Evolutionary conservation across 1,284 basidiomycete genomes (phyloP).

Genomic region (Schizopora paradoxa): DNA sequence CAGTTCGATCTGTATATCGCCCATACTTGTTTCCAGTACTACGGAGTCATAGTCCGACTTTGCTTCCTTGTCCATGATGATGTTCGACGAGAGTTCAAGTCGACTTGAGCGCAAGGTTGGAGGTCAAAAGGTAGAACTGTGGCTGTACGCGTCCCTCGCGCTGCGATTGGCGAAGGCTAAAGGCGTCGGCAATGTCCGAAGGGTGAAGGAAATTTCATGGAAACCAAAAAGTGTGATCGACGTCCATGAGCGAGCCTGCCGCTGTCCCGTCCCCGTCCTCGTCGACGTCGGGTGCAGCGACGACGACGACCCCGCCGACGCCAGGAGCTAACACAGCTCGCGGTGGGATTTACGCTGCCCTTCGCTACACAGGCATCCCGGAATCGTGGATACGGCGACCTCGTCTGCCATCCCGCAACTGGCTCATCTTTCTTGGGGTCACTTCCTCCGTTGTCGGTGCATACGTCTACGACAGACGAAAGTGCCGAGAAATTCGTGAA

Average conservation of each 20-base stretch:
- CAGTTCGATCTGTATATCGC: slow-evolving; percentile 84
- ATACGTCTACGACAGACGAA: slow-evolving; percentile 80
- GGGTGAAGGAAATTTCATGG: too few species aligned
- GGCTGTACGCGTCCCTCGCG: too few species aligned
- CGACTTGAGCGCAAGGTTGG: too few species aligned
- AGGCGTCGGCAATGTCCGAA: too few species aligned
- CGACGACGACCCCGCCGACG: background rate
- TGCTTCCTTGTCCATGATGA: background rate
- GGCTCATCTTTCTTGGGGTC: slow-evolving; percentile 85
- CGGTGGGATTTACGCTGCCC: slow-evolving; percentile 43
- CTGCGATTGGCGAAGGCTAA: too few species aligned
- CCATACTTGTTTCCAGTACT: slow-evolving; percentile 80
- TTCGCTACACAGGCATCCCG: slow-evolving; percentile 65
- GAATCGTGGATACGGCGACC: slow-evolving; percentile 71
- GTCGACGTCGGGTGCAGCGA: background rate
- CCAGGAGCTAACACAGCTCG: too few species aligned
- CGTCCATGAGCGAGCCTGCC: slow-evolving; percentile 5
- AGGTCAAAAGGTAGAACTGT: background rate
- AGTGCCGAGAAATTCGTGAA: slow-evolving; percentile 73
- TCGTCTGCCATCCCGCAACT: slow-evolving; percentile 84
- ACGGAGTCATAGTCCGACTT: slow-evolving; percentile 50
- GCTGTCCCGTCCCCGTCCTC: background rate
- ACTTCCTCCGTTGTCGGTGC: slow-evolving; percentile 66
- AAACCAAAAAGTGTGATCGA: too few species aligned
- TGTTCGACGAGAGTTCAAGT: background rate